A percentile compares a stretch with the other conserved stretches of the same genome.
Conservation (phyloP, 306 rosid species). For the Senna siamea region DNA sequence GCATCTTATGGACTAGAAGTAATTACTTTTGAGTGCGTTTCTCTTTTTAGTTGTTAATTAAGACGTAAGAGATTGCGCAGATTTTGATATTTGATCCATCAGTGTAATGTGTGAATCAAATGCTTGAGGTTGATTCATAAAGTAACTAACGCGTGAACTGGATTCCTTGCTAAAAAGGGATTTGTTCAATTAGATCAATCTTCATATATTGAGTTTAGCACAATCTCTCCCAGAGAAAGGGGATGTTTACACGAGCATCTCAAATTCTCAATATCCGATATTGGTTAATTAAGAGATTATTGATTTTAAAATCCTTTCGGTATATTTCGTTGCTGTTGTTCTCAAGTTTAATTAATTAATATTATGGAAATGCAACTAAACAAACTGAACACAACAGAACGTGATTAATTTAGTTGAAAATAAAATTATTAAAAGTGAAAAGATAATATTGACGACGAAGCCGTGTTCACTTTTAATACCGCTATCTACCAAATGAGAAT, state of each 20-base stretch:
- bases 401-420: constrained; percentile 12
- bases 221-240: not conserved
- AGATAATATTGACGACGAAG: not conserved
- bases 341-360: constrained; percentile 5
- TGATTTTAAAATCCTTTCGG: constrained; percentile 7
- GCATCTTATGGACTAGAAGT: no score
- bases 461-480: constrained; percentile 31
- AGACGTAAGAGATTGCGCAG: not conserved
- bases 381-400: constrained; percentile 32
- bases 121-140: not conserved
- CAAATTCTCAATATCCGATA: not conserved
- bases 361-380: constrained; percentile 7
- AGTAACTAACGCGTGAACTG: constrained; percentile 1
- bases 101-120: not conserved
- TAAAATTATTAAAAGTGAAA: not conserved
- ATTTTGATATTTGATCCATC: not conserved
- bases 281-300: not conserved
- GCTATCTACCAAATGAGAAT: constrained; percentile 22
- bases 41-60: no score
- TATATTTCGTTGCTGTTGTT: not conserved
- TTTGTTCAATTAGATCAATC: not conserved
- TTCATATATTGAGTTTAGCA: not conserved
- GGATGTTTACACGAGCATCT: not conserved
- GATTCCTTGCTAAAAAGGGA: not conserved
- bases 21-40: no score